Percentiles rank a stretch among this genome's conserved stretches.
phyloP scores from a whole-genome alignment of 345 rosid genomes.

The Brassica juncea region DNA sequence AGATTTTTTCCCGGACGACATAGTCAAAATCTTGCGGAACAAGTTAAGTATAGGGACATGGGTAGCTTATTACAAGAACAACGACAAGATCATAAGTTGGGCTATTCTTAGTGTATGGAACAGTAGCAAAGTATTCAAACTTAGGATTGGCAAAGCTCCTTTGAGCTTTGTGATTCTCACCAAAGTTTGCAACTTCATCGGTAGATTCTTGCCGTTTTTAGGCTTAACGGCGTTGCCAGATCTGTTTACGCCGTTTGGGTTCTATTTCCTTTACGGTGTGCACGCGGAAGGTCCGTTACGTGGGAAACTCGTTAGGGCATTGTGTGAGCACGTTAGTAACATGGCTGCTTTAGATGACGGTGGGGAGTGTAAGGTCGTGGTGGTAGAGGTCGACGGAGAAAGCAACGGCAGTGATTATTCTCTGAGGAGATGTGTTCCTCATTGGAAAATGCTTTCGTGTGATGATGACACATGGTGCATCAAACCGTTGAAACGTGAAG shows the following conservation, averaged over 20 bases:
- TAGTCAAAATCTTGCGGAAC: constrained; percentile 56
- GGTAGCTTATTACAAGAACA: constrained; percentile 54
- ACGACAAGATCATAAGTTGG: constrained; percentile 47
- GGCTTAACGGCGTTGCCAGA: constrained; percentile 56
- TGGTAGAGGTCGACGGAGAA: constrained; percentile 59
- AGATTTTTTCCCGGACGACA: constrained; percentile 74
- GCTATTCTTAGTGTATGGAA: constrained; percentile 89
- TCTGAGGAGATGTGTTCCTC: constrained; percentile 54
- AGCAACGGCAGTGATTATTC: constrained; percentile 23
- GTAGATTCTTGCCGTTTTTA: constrained; percentile 53
- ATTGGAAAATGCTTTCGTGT: constrained; percentile 75
- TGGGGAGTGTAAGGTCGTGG: constrained; percentile 55
- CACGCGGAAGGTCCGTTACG: constrained; percentile 54
- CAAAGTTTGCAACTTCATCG: constrained; percentile 48
- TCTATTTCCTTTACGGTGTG: constrained; percentile 75
- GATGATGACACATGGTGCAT: constrained; percentile 88
- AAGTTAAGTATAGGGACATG: constrained; percentile 80
- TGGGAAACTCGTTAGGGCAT: constrained; percentile 53
- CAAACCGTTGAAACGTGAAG: constrained; percentile 54
- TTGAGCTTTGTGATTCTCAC: constrained; percentile 54
- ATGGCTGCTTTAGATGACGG: constrained; percentile 52
- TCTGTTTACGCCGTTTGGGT: constrained; percentile 66
- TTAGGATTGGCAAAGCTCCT: constrained; percentile 62
- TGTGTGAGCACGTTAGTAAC: constrained; percentile 64
- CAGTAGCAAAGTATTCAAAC: constrained; percentile 66